Evolutionary conservation across 2,329 filamentous ascomycete genomes (phyloP).

Genomic region (Cladosporium cucumerinum): DNA sequence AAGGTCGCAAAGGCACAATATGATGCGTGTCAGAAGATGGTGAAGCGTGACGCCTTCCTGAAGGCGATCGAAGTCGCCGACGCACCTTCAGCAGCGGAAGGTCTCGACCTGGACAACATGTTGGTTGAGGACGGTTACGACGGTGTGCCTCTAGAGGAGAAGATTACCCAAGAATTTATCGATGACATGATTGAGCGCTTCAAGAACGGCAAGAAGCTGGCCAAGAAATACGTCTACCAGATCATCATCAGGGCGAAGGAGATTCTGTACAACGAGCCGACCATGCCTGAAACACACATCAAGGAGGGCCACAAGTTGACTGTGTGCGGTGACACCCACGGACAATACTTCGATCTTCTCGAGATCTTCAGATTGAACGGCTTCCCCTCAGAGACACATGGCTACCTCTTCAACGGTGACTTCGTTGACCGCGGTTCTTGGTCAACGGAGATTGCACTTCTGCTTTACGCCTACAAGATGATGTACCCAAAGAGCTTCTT

Average conservation of each 20-base stretch:
- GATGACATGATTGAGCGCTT: slow-evolving; percentile 96
- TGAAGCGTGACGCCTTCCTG: slow-evolving; percentile 87
- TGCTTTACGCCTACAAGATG: slow-evolving; percentile 97
- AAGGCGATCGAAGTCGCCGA: slow-evolving; percentile 92
- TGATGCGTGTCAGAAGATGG: slow-evolving; percentile 89
- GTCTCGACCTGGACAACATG: slow-evolving; percentile 83
- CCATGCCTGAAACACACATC: slow-evolving; percentile 92
- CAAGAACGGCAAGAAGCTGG: slow-evolving; percentile 91
- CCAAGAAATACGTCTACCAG: slow-evolving; percentile 95
- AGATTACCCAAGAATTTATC: slow-evolving; percentile 96
- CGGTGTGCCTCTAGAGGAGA: slow-evolving; percentile 69
- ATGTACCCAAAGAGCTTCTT: slow-evolving; percentile 77
- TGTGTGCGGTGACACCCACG: slow-evolving; percentile 96
- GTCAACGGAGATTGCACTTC: slow-evolving; percentile 93
- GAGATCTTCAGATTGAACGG: slow-evolving; percentile 94
- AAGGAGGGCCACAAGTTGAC: slow-evolving; percentile 76
- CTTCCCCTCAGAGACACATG: slow-evolving; percentile 76
- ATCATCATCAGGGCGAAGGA: slow-evolving; percentile 89
- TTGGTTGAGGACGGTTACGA: slow-evolving; percentile 80
- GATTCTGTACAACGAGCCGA: slow-evolving; percentile 85
- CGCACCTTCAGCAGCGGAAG: slow-evolving; percentile 86
- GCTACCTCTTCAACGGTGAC: slow-evolving; percentile 97
- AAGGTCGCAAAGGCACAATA: slow-evolving; percentile 88
- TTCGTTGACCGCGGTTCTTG: slow-evolving; percentile 97
- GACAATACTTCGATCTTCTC: slow-evolving; percentile 96